phyloP scores from a whole-genome alignment of 78 protist genomes.

The Dictyostelium firmibasis region DNA sequence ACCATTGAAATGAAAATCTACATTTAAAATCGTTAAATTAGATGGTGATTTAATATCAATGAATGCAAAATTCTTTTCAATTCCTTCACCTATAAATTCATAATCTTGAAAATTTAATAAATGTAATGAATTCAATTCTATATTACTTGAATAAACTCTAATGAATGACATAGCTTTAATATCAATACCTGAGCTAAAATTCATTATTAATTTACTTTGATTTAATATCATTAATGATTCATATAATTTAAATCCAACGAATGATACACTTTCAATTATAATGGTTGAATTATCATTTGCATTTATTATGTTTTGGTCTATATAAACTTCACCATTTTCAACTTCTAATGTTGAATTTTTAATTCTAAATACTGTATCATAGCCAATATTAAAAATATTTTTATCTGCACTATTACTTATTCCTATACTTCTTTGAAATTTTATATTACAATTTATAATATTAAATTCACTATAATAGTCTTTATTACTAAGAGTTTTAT shows the following conservation, averaged over 20 bases:
- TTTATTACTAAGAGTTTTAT: no score
- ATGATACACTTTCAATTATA: background rate
- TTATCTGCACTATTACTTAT: background rate
- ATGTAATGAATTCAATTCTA: background rate
- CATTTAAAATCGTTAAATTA: background rate
- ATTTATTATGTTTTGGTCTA: background rate
- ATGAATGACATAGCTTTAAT: background rate
- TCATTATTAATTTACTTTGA: background rate
- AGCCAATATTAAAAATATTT: background rate
- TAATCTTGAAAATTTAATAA: background rate
- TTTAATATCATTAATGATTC: background rate
- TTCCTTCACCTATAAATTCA: background rate
- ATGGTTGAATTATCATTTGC: background rate
- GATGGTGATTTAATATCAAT: background rate
- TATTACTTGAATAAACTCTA: background rate
- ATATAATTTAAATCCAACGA: background rate
- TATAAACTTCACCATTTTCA: background rate
- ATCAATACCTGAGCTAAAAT: background rate
- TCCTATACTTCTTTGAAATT: background rate
- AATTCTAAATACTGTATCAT: background rate
- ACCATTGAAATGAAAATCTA: background rate
- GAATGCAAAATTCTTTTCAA: background rate
- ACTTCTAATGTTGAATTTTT: background rate
- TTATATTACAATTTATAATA: background rate
- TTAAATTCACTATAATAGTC: background rate